A percentile compares a stretch with the other conserved stretches of the same genome.
Evolutionary conservation across 768 basidiomycete species (phyloP).

Genomic region (Serendipita sp.): DNA sequence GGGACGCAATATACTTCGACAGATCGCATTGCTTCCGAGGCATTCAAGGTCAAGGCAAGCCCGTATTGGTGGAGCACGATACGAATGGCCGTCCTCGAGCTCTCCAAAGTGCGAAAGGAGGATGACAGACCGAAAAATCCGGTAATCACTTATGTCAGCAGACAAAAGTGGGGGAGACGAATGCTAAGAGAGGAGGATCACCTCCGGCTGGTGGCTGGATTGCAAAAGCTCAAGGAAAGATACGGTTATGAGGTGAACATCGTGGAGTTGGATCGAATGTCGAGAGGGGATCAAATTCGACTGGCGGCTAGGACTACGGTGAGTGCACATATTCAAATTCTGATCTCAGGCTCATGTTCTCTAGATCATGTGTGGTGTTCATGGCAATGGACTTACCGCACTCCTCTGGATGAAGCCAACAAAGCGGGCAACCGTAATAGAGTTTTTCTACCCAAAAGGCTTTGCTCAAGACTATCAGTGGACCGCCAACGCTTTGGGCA

Average conservation of each 20-base stretch:
- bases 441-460: conserved; percentile 75
- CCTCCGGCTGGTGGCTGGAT: conserved; percentile 56
- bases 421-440: conserved; percentile 72
- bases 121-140: conserved; percentile 18
- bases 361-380: conserved; percentile 89
- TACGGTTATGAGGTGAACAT: conserved; percentile 82
- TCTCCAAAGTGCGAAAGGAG: conserved; percentile 23
- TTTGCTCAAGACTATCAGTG: conserved; percentile 81
- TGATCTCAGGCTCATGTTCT: background rate
- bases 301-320: conserved; percentile 79
- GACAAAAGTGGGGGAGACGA: conserved; percentile 77
- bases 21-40: conserved; percentile 58
- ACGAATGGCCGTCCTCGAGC: conserved; percentile 32
- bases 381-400: conserved; percentile 81
- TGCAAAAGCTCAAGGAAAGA: conserved; percentile 49
- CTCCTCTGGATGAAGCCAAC: conserved; percentile 86
- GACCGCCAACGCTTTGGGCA: conserved; percentile 65
- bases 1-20: conserved; percentile 50
- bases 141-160: conserved; percentile 89
- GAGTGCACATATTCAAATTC: conserved; percentile 16
- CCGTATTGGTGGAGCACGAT: conserved; percentile 70
- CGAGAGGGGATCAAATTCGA: conserved; percentile 62
- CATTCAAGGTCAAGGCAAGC: conserved; percentile 61
- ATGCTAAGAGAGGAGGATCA: conserved; percentile 68
- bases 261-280: conserved; percentile 68